These are phyloP conservation scores for Geoglossum glabrum DNA, from an alignment of 495 filamentous ascomycete genomes.

Conservation along the genomic window DNA sequence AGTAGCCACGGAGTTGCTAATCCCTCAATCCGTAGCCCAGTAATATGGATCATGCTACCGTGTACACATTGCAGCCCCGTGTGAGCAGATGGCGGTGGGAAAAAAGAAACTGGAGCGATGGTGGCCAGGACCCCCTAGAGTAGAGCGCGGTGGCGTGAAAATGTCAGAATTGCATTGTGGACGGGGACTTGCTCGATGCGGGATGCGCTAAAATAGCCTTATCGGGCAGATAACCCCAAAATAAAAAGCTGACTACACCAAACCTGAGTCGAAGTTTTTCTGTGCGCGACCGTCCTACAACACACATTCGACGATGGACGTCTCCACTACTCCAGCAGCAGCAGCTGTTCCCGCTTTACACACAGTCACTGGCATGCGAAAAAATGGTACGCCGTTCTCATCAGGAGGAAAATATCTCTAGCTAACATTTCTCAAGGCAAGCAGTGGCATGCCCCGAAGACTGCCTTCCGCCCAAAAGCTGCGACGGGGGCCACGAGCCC, in stretches of 20 bases:
- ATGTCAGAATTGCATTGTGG: no score
- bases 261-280: background rate
- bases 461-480: constrained; percentile 67
- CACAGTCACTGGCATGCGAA: constrained; percentile 2
- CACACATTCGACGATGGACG: background rate
- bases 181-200: no score
- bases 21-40: background rate
- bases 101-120: background rate
- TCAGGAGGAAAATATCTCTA: background rate
- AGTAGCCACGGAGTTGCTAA: background rate
- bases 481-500: constrained; percentile 36
- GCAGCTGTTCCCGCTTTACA: background rate
- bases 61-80: background rate
- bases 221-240: no score
- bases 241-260: no score
- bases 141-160: no score
- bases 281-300: background rate
- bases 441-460: constrained; percentile 70
- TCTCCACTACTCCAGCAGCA: background rate
- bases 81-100: background rate
- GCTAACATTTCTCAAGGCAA: constrained; percentile 41
- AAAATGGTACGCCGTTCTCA: constrained; percentile 4
- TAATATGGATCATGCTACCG: background rate
- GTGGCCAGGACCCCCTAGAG: no score
- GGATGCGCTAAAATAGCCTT: no score